Evolutionary conservation across 176 grass and related monocot genomes (phyloP), one percentile per base, ranked within the genome.

Genomic region (Pontederia paniculata): DNA sequence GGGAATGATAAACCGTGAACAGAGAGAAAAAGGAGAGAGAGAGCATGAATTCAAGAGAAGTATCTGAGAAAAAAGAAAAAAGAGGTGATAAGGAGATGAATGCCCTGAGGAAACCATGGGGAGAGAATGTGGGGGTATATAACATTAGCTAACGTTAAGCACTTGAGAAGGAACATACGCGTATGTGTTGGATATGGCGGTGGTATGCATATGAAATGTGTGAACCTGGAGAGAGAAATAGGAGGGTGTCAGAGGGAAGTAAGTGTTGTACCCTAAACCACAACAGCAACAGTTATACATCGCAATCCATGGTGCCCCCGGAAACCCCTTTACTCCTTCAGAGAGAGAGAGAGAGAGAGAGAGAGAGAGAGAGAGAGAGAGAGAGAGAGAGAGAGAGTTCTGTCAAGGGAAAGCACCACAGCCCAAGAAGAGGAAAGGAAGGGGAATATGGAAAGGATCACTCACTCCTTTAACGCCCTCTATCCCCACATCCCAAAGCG

Each of bases 241-340:
- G 44, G 42, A 23, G 37, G 60, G 17, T 48, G 60, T 63, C 60
- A 63, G 48, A 52, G 48, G 12, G 48, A 50, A 50, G 48, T 8
- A 66, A 66, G 22, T 52, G 23, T 52, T 11, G 22, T 51, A 52
- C 23, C 21, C 60, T 37, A 37, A 37, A 17, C 48, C 2, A 57
- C 48, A 66, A 52, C 48, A 66, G 63, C 63, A 66, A 66, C 63
- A 52, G 63, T 66, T 66, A 66, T 20, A 51, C 63, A 66, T 66
- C 48, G 23, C 63, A 66, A 66, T 66, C 63, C 63, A 51, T 66
- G 23, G 48, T 21, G 21, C 48, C 23, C 22, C 9, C 18, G 51
- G 2, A 66, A 52, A 66, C 22, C 15, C 63, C 46, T 65, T 41
- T 65, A 31, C 62, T 65, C 45, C 62, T 12, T 65, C 19, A 63